Evolutionary conservation across 495 filamentous ascomycete species (phyloP).

Genomic region (Jackrogersella multiformis): DNA sequence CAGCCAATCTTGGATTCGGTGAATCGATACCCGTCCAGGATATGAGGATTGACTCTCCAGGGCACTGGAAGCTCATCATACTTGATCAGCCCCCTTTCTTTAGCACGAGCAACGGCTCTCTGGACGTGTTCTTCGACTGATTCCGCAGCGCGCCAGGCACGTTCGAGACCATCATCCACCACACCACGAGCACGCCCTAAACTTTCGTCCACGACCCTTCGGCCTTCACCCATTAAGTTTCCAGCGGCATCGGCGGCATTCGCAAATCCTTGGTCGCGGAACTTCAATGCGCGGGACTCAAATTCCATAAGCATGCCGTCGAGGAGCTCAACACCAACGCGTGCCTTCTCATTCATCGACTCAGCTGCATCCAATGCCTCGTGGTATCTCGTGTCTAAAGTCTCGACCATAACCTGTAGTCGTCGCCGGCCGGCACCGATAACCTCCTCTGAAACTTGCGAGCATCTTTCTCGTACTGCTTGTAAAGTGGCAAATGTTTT

Average conservation of each 20-base stretch:
- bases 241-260: constrained; percentile 68
- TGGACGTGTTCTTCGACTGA: constrained; percentile 82
- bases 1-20: constrained; percentile 87
- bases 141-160: constrained; percentile 79
- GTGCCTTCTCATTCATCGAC: constrained; percentile 89
- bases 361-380: constrained; percentile 86
- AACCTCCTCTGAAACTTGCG: constrained; percentile 87
- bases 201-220: constrained; percentile 76
- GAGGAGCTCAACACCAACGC: constrained; percentile 84
- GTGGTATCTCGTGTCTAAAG: constrained; percentile 88
- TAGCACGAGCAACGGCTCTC: constrained; percentile 77
- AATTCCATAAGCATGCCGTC: constrained; percentile 84
- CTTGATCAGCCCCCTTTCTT: constrained; percentile 81
- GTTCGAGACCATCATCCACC: constrained; percentile 85
- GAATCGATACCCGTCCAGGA: constrained; percentile 91
- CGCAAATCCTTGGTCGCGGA: constrained; percentile 65
- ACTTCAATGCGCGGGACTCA: constrained; percentile 77
- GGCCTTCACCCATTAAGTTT: constrained; percentile 72
- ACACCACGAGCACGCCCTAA: constrained; percentile 79
- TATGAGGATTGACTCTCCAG: constrained; percentile 96
- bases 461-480: constrained; percentile 87
- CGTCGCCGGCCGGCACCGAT: constrained; percentile 86
- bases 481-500: constrained; percentile 85
- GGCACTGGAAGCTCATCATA: constrained; percentile 92
- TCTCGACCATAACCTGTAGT: constrained; percentile 90